Base-by-base conservation (phyloP, 2,329 filamentous ascomycete genomes). In the Sphaerulina populicola region DNA sequence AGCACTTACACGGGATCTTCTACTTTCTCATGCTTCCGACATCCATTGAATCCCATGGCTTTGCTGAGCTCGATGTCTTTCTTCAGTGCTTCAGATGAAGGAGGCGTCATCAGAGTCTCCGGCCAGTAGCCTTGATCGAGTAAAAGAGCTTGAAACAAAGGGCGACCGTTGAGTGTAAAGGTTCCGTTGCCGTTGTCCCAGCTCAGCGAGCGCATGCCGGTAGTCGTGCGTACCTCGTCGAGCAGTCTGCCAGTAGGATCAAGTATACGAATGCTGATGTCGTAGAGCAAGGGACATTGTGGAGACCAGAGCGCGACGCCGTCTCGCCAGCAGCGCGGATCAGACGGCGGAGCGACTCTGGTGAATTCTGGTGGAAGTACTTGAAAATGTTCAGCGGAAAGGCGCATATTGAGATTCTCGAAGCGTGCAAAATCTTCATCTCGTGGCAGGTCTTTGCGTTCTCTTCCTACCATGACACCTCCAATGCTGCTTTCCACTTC, bases 41-140 rank as follows among this genome's bases (percentile, higher is more conserved):
- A 82, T 1, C 79, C 80, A 61, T 82, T 82, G 69, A 82, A 79
- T 7, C 80, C 80, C 77, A 82, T 80, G 14, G 69, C 70, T 67
- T 81, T 81, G 14, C 72, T 67, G 2, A 81, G 69, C 52, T 76
- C 70, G 52, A 82, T 80, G 58, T 82, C 79, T 0, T 57, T 48
- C 54, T 72, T 74, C 12, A 80, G 63, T 7, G 63, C 61, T 6
- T 72, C 66, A 0, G 69, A 64, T 0, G 71, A 71, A 0, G 79
- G 78, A 1, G 79, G 78, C 3, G 80, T 82, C 69, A 82, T 74
- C 55, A 80, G 74, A 0, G 79, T 80, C 2, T 75, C 69, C 1
- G 77, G 78, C 80, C 80, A 82, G 68, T 82, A 82, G 38, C 80
- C 79, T 64, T 82, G 79, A 63, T 82, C 80, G 9, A 83, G 72